phyloP scores from a whole-genome alignment of 108 stramenopile genomes.

The Schizochytrium sp. region DNA sequence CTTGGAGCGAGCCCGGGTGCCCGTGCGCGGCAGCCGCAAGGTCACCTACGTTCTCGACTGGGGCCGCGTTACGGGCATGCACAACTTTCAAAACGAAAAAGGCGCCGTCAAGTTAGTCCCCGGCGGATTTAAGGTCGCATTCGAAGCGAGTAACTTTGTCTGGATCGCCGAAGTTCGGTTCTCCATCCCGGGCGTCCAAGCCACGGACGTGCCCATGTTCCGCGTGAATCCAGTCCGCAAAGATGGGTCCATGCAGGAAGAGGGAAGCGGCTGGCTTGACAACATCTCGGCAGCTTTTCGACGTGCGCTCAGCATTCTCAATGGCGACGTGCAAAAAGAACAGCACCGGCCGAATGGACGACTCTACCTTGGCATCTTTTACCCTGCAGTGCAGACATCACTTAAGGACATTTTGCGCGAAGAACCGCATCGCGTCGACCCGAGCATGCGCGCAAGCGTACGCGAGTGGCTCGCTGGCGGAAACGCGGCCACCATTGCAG shows the following conservation, averaged over 20 bases:
- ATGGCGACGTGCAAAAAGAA: background rate
- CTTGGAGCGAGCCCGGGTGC: background rate
- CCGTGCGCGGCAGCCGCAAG: slow-evolving; percentile 6
- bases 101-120: background rate
- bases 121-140: background rate
- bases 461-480: background rate
- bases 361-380: slow-evolving; percentile 4
- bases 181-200: background rate
- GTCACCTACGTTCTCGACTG: slow-evolving; percentile 2
- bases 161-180: background rate
- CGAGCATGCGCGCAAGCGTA: background rate
- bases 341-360: background rate
- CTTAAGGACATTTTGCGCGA: background rate
- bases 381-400: background rate
- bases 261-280: background rate
- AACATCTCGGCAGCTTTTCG: background rate
- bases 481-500: background rate
- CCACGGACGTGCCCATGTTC: background rate
- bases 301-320: background rate
- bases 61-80: background rate
- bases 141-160: background rate
- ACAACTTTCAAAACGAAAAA: background rate
- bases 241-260: background rate
- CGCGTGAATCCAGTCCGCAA: background rate
- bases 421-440: background rate